Evolutionary conservation across 1,284 basidiomycete species (phyloP), one percentile per base, ranked within the genome.

Genomic region (Pseudozyma tsukubaensis): DNA sequence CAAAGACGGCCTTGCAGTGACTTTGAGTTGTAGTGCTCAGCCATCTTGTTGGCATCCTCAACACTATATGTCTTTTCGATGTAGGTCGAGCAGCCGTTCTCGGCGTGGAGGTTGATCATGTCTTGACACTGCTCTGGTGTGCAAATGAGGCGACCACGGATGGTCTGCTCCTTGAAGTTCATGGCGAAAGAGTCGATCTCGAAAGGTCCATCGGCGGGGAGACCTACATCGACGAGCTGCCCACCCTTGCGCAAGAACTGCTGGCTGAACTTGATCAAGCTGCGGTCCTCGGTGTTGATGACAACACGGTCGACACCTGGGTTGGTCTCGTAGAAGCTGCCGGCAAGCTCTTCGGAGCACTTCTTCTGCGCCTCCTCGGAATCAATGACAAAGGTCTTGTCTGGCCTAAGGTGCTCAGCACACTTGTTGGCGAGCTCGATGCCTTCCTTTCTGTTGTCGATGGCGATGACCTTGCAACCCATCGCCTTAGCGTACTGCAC

Each of bases 401-500:
- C 78, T n/a, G 78, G 77, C 45, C 61, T 62, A 45, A 80, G 77
- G 48, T 79, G 61, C 10, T 66, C 54, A 16, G 77, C 61, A 13
- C 52, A 44, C 39, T 71, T 63, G 60, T 67, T 61, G 42, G 59
- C 50, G 18, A 75, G 63, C 24, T 75, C 68, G 21, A 72, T n/a
- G 2, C 51, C 61, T 43, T 75, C 63, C 36, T 80, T 67, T 34
- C 78, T 66, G 59, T 80, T 80, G 67, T 80, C 78, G 61, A 80
- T 71, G 45, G 77, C 85, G 34, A 85, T 80, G 19, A 84, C 83
- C 21, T 83, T 78, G 72, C 64, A 83, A 21, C 86, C 85, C 72
- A 85, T 79, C 40, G 84, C 83, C 48, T 77, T 70, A 29, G 83
- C 83, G 57, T 81, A 85, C 65, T 85, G 84, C 18, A 86, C 52